Evolutionary conservation across 441 rosid species (phyloP).

Genomic region (Mallotus repandus): DNA sequence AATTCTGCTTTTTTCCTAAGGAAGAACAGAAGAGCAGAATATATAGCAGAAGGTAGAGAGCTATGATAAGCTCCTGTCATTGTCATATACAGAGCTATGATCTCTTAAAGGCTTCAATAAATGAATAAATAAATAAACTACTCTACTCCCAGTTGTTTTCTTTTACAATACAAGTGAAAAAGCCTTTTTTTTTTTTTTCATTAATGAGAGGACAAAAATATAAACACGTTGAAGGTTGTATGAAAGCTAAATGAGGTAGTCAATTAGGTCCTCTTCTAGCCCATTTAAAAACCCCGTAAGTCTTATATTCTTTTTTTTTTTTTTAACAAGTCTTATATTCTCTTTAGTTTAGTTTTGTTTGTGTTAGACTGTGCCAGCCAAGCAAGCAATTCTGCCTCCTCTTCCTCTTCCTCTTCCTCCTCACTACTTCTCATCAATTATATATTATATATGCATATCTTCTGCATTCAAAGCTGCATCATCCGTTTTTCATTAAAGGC

Average conservation of each 20-base stretch:
- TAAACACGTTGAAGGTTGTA: background rate
- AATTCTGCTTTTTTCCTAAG: background rate
- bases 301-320: slow-evolving; percentile 38
- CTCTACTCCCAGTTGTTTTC: slow-evolving; percentile 17
- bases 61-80: too few species aligned
- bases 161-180: slow-evolving; percentile 3
- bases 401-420: background rate
- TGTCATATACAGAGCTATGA: too few species aligned
- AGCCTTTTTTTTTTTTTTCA: background rate
- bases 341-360: slow-evolving; percentile 25
- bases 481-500: slow-evolving; percentile 35
- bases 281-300: background rate
- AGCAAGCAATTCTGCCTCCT: slow-evolving; percentile 22
- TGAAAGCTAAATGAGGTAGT: slow-evolving; percentile 26
- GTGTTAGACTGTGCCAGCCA: slow-evolving; percentile 19
- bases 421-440: too few species aligned
- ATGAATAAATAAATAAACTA: too few species aligned
- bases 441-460: too few species aligned
- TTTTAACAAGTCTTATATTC: slow-evolving; percentile 36
- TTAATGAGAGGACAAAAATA: slow-evolving; percentile 12
- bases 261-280: slow-evolving; percentile 18
- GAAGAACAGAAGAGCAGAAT: slow-evolving; percentile 27
- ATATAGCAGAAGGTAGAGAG: background rate
- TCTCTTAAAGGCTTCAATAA: too few species aligned
- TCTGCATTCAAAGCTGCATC: slow-evolving; percentile 35